Percentiles rank a stretch among this genome's conserved stretches.
Conservation (phyloP, 495 filamentous ascomycete genomes). For the Pseudomonodictys pantanalensis region DNA sequence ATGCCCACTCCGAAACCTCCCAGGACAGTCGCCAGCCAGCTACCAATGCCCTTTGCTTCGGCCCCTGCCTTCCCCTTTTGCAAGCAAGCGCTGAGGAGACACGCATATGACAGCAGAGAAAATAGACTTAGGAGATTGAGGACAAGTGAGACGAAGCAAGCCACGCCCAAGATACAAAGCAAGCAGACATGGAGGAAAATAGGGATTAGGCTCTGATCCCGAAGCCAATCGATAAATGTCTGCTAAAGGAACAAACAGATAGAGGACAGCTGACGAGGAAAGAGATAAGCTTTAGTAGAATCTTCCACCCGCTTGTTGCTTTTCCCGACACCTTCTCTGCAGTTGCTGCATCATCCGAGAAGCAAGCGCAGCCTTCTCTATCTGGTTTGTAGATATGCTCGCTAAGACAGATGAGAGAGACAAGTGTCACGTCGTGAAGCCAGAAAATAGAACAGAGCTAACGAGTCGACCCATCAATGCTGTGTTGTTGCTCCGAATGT, state of each 20-base stretch:
- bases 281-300: background rate
- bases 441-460: slow-evolving; percentile 32
- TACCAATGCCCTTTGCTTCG: too few species aligned
- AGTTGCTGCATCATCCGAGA: slow-evolving; percentile 15
- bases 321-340: slow-evolving; percentile 9
- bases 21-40: too few species aligned
- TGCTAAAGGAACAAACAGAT: too few species aligned
- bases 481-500: slow-evolving; percentile 30
- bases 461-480: slow-evolving; percentile 29
- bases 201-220: too few species aligned
- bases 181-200: too few species aligned
- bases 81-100: too few species aligned
- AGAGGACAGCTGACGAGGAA: background rate
- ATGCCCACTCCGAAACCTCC: too few species aligned
- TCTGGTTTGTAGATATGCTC: slow-evolving; percentile 32
- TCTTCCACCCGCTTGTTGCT: background rate
- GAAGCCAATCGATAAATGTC: too few species aligned
- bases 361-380: slow-evolving; percentile 19
- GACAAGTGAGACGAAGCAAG: too few species aligned
- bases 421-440: slow-evolving; percentile 31
- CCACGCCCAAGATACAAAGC: too few species aligned
- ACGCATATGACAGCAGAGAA: too few species aligned
- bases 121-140: background rate
- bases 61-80: too few species aligned
- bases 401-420: slow-evolving; percentile 33